A percentile compares a stretch with the other conserved stretches of the same genome.
These are phyloP conservation scores for Trifolium fragiferum DNA, from an alignment of 306 rosid species.

Conservation along the genomic window DNA sequence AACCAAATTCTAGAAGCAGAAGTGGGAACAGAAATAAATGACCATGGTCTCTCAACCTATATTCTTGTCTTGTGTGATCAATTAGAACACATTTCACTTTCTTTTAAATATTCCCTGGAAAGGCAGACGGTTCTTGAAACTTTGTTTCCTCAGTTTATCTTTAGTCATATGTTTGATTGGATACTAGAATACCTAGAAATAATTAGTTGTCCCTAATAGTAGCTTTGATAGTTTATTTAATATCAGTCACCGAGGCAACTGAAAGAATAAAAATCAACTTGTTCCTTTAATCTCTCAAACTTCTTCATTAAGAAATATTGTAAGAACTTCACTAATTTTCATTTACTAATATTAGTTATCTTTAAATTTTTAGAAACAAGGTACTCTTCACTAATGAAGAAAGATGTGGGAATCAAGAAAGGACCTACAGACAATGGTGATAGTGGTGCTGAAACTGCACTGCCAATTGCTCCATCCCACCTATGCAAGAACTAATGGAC, in stretches of 20 bases:
- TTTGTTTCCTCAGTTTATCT: neutral
- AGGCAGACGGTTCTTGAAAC: neutral
- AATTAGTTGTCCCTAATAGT: neutral
- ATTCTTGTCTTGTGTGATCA: neutral
- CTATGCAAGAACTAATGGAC: conserved; percentile 43
- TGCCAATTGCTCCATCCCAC: conserved; percentile 48
- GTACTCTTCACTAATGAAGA: conserved; percentile 48
- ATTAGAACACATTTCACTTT: neutral
- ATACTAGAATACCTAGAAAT: neutral
- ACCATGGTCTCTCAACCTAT: neutral
- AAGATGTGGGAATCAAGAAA: conserved; percentile 37
- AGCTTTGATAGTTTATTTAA: conserved; percentile 4
- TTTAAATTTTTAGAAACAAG: conserved; percentile 53
- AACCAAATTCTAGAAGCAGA: conserved; percentile 1
- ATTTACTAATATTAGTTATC: conserved; percentile 29
- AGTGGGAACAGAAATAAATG: conserved; percentile 1
- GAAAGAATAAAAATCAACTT: neutral
- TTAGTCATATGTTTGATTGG: conserved; percentile 26
- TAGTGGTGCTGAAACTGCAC: conserved; percentile 40
- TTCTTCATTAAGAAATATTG: conserved; percentile 8
- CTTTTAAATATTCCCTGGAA: neutral
- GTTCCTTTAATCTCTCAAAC: conserved; percentile 40
- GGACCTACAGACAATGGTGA: conserved; percentile 42
- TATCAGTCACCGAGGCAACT: neutral
- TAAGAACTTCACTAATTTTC: conserved; percentile 5